phyloP scores from a whole-genome alignment of 2,329 filamentous ascomycete genomes.

The Lachnellula arida region DNA sequence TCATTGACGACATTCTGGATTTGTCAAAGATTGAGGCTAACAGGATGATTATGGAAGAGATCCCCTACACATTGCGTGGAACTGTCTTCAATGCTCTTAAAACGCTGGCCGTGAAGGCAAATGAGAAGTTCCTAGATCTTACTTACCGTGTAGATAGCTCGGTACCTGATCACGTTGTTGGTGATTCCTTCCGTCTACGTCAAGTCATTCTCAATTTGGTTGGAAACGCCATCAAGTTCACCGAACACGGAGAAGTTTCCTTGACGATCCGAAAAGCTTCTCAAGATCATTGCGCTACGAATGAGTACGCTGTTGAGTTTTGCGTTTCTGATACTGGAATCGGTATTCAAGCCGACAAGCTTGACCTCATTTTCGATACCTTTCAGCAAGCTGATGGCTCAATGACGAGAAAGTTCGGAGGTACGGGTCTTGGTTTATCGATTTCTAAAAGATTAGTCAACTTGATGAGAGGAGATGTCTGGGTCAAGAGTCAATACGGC shows the following conservation, averaged over 20 bases:
- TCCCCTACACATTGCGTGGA: constrained; percentile 88
- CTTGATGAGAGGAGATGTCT: constrained; percentile 93
- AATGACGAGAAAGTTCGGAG: constrained; percentile 92
- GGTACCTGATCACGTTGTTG: constrained; percentile 91
- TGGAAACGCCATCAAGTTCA: constrained; percentile 98
- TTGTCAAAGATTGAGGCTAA: constrained; percentile 85
- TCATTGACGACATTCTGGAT: constrained; percentile 82
- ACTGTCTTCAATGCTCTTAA: constrained; percentile 98
- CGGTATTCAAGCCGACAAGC: constrained; percentile 90
- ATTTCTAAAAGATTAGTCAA: constrained; percentile 95
- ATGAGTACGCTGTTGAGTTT: constrained; percentile 93
- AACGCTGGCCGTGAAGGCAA: constrained; percentile 93
- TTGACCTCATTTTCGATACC: constrained; percentile 96
- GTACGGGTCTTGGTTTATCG: constrained; percentile 87
- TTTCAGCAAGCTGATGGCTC: constrained; percentile 98
- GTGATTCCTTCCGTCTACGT: constrained; percentile 90
- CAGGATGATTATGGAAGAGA: constrained; percentile 97
- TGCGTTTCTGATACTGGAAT: constrained; percentile 95
- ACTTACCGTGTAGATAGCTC: constrained; percentile 91
- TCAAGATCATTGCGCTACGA: constrained; percentile 58
- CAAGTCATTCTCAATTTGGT: constrained; percentile 97
- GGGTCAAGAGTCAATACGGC: constrained; percentile 90
- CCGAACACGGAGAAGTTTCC: constrained; percentile 92
- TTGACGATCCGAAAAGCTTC: constrained; percentile 77
- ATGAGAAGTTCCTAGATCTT: constrained; percentile 89